Evolutionary conservation across 176 grass and related monocot genomes (phyloP), one percentile per base, ranked within the genome.

Genomic region (Carex scoparia): DNA sequence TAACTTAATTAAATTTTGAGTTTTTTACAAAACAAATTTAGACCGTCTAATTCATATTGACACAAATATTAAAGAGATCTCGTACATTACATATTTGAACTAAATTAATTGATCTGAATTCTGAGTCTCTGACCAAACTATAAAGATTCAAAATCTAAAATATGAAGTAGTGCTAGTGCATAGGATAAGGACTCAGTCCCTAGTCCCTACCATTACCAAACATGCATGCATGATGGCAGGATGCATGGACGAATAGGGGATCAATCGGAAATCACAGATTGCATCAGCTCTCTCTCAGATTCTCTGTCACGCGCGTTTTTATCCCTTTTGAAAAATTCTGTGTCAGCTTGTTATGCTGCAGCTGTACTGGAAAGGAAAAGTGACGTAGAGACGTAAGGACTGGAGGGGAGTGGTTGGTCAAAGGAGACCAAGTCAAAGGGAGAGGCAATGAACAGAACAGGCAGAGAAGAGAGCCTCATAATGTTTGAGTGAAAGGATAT

Each of bases 401-500:
- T 77, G 72, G 72, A 77, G 72, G 18, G 42, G 51, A 57, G 49
- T 33, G 2, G 46, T 56, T 32, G 73, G 51, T 57, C 73, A 78
- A 78, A 56, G 0, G 23, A 35, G 28, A 78, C 51, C 73, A 78
- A 78, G 73, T 78, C 73, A 78, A 16, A 78, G 73, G 73, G 49
- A 2, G 37, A 70, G 33, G 33, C 28, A 65, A 11, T 40, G 35
- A 18, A 69, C 14, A 69, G 35, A 0, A 23, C 23, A 23, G 23
- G 23, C 23, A 23, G 23, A 23, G 23, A 1, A 65, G 9, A 62
- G 60, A 27, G 60, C n/a, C 2, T 23, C 5, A 80, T 81, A 42
- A 65, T 82, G 11, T 61, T 63, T 83, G 40, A 65, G 42, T 55
- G 27, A 83, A 15, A 68, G 81, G 60, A 83, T 83, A 31, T 35